Evolutionary conservation across 441 rosid genomes (phyloP).

Genomic region (Adansonia gregorii): DNA sequence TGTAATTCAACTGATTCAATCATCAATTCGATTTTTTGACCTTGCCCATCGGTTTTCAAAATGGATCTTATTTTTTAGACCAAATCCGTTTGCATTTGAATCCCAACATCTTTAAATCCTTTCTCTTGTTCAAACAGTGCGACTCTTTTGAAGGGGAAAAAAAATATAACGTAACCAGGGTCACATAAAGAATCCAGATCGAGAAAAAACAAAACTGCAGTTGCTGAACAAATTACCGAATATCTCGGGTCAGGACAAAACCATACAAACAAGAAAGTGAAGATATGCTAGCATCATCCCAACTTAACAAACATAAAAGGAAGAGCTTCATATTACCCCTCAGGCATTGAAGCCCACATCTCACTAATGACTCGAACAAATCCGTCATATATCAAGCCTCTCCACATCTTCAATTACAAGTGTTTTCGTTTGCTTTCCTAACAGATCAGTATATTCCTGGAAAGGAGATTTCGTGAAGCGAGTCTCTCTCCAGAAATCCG

Average conservation of each 20-base stretch:
- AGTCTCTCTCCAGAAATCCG: constrained; percentile 66
- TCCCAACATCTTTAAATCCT: too few species aligned
- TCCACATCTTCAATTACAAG: constrained; percentile 37
- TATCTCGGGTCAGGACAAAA: background rate
- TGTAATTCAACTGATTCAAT: too few species aligned
- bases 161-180: background rate
- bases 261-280: constrained; percentile 2
- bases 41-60: too few species aligned
- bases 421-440: constrained; percentile 49
- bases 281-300: background rate
- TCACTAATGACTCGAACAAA: background rate
- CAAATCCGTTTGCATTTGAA: too few species aligned
- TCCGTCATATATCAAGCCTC: constrained; percentile 33
- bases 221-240: background rate
- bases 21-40: too few species aligned
- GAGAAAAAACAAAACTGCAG: background rate
- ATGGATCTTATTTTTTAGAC: too few species aligned
- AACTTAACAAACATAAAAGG: background rate
- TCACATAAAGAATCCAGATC: constrained; percentile 15
- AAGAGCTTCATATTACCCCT: background rate
- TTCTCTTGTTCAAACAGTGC: too few species aligned
- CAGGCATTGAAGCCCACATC: constrained; percentile 19
- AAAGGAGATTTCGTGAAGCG: constrained; percentile 55
- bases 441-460: constrained; percentile 58
- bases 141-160: too few species aligned